Evolutionary conservation across 768 basidiomycete genomes (phyloP), one percentile per base, ranked within the genome.

Genomic region (Lenzites betulinus): DNA sequence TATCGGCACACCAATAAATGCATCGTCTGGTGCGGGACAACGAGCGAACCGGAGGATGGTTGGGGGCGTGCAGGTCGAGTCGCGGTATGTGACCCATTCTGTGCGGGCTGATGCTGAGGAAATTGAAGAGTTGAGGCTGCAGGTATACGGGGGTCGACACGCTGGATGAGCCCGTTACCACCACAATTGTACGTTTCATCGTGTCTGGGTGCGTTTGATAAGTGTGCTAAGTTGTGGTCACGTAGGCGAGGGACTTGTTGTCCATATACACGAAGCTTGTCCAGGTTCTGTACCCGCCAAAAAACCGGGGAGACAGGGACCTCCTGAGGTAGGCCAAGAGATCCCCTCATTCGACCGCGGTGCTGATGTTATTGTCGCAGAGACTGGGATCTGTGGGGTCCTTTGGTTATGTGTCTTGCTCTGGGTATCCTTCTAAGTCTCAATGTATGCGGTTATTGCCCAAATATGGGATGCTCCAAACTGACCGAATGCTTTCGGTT

Each of bases 361-460:
- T 20, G 3, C 4, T 18, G 43, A 41, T 28, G 38, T n/a, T 13
- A 16, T 18, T 2, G 1, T 39, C 33, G 39, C 69, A 94, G 94
- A 64, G 95, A 98, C 71, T 98, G 95, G 96, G 96, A 98, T 75
- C 81, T 98, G 25, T 98, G 96, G 96, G 95, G 95, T 3, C 95
- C 95, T 12, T 79, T 98, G 2, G 80, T 98, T 25, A 81, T 95
- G 41, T 93, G 89, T 66, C 79, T 95, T 54, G 72, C 83, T 41
- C 82, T 95, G 13, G 90, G 88, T 53, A 88, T 93, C 44, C 88
- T 95, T 80, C 83, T 96, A 20, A 94, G 92, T 69, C 76, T 93
- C 47, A 92, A 92, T 72, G 93, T 92, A 69, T 52, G 82, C 26
- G 12, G 35, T 12, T 12, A 38, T 25, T 25, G 22, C 39, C 41